Evolutionary conservation across 495 filamentous ascomycete species (phyloP), one percentile per base, ranked within the genome.

Genomic region (Pseudomonodictys pantanalensis): DNA sequence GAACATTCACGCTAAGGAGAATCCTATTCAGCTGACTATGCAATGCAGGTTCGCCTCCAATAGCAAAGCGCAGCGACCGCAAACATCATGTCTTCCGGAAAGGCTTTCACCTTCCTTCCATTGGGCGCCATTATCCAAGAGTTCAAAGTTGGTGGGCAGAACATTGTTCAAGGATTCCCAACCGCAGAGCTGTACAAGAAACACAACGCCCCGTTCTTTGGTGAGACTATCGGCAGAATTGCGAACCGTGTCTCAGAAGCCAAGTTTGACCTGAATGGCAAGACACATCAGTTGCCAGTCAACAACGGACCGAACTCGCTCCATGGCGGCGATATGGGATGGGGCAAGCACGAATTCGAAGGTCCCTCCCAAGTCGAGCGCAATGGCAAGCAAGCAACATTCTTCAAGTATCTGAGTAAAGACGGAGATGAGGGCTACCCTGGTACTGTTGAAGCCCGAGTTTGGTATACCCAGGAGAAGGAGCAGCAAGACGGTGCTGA

Each of bases 211-310:
- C 84, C 89, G 17, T 89, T 83, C 77, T 96, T 95, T 66, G 92
- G 92, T 60, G 92, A 90, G 69, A 97, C 89, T 33, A 96, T 98
- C 68, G 92, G 92, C 20, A 88, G 92, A 28, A 82, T 93, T 9
- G 90, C 91, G 44, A 98, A 98, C 73, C 87, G 92, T 23, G 83
- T 96, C 71, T 82, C 82, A 49, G 74, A 81, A 67, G 92, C 86
- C 1, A 77, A 83, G 53, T 82, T 97, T 51, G 76, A 78, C 18
- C 73, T 97, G 44, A 96, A 96, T 72, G 85, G 85, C 22, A 79
- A 82, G 54, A 70, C 76, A 2, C 91, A 93, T 68, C 58, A 76
- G 12, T 78, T 97, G 25, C 77, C 79, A 2, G 77, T 78, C 33
- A 97, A 97, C 69, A 83, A 97, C 64, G 84, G 82, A 0, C 78